phyloP scores from a whole-genome alignment of 371 early-diverging fungal species.

The Chytridium lagenaria region DNA sequence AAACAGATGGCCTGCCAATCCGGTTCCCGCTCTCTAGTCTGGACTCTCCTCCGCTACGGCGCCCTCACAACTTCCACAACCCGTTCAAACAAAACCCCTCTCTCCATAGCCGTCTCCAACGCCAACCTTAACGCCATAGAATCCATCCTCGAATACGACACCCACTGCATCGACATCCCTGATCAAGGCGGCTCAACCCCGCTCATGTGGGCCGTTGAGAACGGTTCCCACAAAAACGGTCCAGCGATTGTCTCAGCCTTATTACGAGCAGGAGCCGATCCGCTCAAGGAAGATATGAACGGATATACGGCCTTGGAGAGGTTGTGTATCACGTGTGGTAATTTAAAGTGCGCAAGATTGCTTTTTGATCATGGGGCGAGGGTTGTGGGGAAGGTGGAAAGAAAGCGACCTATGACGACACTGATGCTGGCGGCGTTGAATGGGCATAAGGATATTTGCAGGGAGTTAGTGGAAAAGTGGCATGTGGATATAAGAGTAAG shows the following conservation, averaged over 20 bases:
- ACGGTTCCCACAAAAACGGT: conserved; percentile 43
- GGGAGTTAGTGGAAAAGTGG: conserved; percentile 52
- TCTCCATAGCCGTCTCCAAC: conserved; percentile 47
- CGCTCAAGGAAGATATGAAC: conserved; percentile 40
- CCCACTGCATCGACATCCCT: conserved; percentile 27
- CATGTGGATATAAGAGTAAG: conserved; percentile 33
- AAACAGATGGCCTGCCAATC: conserved; percentile 49
- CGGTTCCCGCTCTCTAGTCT: conserved; percentile 37
- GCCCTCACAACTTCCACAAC: conserved; percentile 44
- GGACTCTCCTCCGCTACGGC: conserved; percentile 40
- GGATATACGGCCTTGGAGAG: conserved; percentile 52
- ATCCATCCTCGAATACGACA: conserved; percentile 34
- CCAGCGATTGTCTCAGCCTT: conserved; percentile 40
- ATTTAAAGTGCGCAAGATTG: conserved; percentile 38
- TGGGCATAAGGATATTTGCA: conserved; percentile 45
- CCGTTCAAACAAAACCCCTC: conserved; percentile 50
- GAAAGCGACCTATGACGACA: conserved; percentile 44
- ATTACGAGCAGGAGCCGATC: conserved; percentile 40
- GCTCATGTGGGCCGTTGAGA: conserved; percentile 57
- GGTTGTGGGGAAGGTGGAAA: conserved; percentile 34
- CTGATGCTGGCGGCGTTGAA: conserved; percentile 57
- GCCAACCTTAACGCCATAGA: conserved; percentile 44
- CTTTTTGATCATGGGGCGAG: conserved; percentile 45
- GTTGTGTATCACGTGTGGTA: conserved; percentile 42
- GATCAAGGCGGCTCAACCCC: conserved; percentile 53